Percentiles rank a stretch among this genome's conserved stretches.
Conservation (phyloP, 2,329 filamentous ascomycete genomes). For the Beauveria sp. region DNA sequence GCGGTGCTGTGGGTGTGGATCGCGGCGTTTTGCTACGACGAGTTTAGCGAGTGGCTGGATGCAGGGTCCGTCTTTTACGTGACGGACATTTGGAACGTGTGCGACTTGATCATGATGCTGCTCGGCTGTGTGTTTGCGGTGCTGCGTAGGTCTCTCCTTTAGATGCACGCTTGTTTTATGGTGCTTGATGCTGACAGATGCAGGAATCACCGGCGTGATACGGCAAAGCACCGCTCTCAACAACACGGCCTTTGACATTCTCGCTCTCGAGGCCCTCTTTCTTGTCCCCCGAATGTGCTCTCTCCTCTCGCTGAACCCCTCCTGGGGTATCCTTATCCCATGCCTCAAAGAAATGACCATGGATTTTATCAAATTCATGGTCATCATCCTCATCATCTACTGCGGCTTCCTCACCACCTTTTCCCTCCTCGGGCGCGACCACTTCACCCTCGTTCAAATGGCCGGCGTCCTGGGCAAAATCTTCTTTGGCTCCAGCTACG, state of each 20-base stretch:
- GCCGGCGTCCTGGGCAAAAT: slow-evolving; percentile 72
- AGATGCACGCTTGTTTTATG: background rate
- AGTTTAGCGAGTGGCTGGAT: slow-evolving; percentile 76
- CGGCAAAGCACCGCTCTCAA: slow-evolving; percentile 55
- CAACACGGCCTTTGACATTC: slow-evolving; percentile 78
- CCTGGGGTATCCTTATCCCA: slow-evolving; percentile 84
- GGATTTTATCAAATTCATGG: slow-evolving; percentile 80
- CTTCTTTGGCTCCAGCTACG: slow-evolving; percentile 68
- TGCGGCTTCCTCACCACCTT: slow-evolving; percentile 86
- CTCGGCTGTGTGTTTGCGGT: slow-evolving; percentile 65
- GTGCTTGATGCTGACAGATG: background rate
- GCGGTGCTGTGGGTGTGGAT: slow-evolving; percentile 77
- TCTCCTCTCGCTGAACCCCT: slow-evolving; percentile 76
- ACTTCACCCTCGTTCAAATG: slow-evolving; percentile 59
- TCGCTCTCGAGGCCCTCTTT: slow-evolving; percentile 81
- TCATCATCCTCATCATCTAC: slow-evolving; percentile 74
- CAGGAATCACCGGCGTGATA: slow-evolving; percentile 29
- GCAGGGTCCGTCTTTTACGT: slow-evolving; percentile 81
- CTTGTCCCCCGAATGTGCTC: slow-evolving; percentile 86
- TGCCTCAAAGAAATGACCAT: slow-evolving; percentile 92
- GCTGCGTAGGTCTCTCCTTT: slow-evolving; percentile 48
- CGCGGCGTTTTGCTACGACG: slow-evolving; percentile 79
- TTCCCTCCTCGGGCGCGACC: slow-evolving; percentile 64
- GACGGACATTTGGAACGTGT: slow-evolving; percentile 74
- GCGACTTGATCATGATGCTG: slow-evolving; percentile 65